phyloP scores from a whole-genome alignment of 140 eudicot genomes.

The Bidens hawaiensis region DNA sequence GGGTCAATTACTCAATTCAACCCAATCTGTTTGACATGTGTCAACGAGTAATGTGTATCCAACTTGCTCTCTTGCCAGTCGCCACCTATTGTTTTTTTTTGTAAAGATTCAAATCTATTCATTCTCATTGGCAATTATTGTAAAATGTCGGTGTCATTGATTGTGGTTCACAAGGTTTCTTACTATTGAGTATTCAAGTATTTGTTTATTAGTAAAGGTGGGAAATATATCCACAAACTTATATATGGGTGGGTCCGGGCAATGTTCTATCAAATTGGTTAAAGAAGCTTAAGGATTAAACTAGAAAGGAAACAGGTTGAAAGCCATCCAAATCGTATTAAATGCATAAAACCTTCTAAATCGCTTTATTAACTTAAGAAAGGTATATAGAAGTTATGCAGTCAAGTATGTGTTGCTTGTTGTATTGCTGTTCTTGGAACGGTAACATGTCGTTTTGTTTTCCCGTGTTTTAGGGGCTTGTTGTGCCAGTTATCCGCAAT shows the following conservation, averaged over 20 bases:
- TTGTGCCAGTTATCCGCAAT: constrained; percentile 72
- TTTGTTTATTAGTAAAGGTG: neutral
- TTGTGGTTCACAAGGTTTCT: neutral
- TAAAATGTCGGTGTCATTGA: neutral
- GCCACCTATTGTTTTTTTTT: neutral
- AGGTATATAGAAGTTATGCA: neutral
- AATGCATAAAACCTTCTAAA: neutral
- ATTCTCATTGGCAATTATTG: neutral
- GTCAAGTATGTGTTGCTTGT: neutral
- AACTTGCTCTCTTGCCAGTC: neutral
- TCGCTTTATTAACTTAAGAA: neutral
- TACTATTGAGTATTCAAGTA: neutral
- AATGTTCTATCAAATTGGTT: neutral
- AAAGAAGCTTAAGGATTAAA: neutral
- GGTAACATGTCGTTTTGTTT: neutral
- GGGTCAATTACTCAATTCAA: neutral
- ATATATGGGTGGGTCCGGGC: neutral
- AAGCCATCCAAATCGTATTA: neutral
- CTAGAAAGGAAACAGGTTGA: neutral
- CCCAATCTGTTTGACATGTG: neutral
- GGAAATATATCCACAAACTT: neutral
- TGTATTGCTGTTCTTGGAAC: neutral
- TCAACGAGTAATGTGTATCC: no score
- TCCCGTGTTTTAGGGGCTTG: constrained; percentile 51
- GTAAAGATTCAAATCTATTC: neutral